Base-by-base conservation (phyloP, 2,329 filamentous ascomycete genomes). In the Neophaeococcomyces aloes region DNA sequence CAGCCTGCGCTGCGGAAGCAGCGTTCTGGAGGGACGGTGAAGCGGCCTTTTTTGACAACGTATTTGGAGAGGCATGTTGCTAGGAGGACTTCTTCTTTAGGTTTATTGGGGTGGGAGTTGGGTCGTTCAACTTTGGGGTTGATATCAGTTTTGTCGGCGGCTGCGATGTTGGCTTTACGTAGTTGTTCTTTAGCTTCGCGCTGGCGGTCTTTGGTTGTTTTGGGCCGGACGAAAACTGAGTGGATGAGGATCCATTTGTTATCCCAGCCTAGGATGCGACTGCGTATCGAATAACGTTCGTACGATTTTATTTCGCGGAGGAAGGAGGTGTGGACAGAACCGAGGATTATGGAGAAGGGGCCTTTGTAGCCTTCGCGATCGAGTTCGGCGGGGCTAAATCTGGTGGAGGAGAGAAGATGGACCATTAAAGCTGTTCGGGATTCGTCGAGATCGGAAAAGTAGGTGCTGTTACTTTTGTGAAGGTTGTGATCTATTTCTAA, bases 401-500 rank as follows among this genome's bases (percentile, higher is more conserved):
- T 66, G 62, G 44, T 49, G 0, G 74, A 71, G 15, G 72, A 74
- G 42, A 81, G 67, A 2, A 88, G 66, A 52, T 79, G 76, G 38
- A 79, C 81, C 42, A 93, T 78, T 7, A 91, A 76, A 51, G 93
- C 84, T 1, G 83, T 83, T 45, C 91, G 83, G 30, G 82, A 78
- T 47, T 89, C 75, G 55, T 76, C 73, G 45, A 75, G 65, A 51
- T 76, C 73, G 49, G 65, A 59, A 56, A 76, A 75, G 57, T 75
- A 76, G 5, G 72, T 76, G 39, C 60, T 65, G 57, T 76, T 76
- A 32, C 64, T 68, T 54, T 76, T 75, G 62, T 75, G 71, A 33
- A 86, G 59, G 66, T 91, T 89, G 68, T 87, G 86, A 66, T 94
- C 88, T 56, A 81, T 86, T 65, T 94, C 86, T 53, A 83, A 72